Percentiles rank a stretch among this genome's conserved stretches.
phyloP scores from a whole-genome alignment of 2,329 filamentous ascomycete genomes.

The Hypoxylon sp. region DNA sequence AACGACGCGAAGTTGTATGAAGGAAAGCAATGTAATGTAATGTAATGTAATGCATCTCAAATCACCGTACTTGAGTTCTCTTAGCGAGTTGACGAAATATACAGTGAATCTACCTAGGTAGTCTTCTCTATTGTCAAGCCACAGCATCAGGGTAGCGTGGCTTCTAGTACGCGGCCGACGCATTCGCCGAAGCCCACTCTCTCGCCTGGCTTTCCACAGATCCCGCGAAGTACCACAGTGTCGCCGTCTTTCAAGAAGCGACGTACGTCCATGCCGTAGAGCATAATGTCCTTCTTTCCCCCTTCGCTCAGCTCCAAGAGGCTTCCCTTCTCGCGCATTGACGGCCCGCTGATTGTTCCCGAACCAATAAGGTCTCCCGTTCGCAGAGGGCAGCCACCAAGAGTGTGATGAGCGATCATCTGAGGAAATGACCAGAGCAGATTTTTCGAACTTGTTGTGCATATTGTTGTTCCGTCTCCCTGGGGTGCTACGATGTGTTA shows the following conservation, averaged over 20 bases:
- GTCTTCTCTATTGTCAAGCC: not conserved
- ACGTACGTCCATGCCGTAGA: conserved; percentile 56
- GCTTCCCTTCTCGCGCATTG: conserved; percentile 56
- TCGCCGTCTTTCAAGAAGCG: conserved; percentile 63
- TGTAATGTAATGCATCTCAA: too few relatives aligned
- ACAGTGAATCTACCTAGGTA: not conserved
- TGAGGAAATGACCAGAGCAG: conserved; percentile 86
- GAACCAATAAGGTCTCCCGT: conserved; percentile 82
- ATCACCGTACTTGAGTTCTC: not conserved
- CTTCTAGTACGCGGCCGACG: conserved; percentile 51
- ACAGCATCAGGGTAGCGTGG: conserved; percentile 29
- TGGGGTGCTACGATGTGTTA: conserved; percentile 54
- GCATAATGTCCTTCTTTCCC: conserved; percentile 59
- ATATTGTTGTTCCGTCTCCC: conserved; percentile 68
- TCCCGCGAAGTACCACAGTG: conserved; percentile 57
- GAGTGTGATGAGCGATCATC: conserved; percentile 83
- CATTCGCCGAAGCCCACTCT: conserved; percentile 62
- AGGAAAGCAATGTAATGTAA: too few relatives aligned
- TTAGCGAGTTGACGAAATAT: not conserved
- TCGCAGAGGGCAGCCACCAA: conserved; percentile 80
- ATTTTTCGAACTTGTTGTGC: conserved; percentile 71
- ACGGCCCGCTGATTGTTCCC: conserved; percentile 75
- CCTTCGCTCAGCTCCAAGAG: conserved; percentile 60
- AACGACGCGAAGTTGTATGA: too few relatives aligned
- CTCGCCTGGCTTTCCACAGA: conserved; percentile 51